Conservation (phyloP, 345 rosid species). For the Salix purpurea region DNA sequence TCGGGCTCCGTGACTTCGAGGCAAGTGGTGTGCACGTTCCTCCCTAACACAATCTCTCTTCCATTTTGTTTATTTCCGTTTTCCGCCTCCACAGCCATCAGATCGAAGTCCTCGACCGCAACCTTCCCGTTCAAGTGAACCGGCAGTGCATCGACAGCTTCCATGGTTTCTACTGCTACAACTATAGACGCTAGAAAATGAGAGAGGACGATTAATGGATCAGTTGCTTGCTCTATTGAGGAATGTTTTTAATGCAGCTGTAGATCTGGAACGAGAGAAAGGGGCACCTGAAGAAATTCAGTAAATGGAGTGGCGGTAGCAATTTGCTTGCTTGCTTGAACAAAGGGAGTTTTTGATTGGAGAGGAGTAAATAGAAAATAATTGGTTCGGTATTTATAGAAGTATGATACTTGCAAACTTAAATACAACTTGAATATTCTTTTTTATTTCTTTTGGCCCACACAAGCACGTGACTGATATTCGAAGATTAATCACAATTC, state of each 20-base stretch:
- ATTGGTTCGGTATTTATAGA: neutral
- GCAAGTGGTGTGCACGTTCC: constrained; percentile 74
- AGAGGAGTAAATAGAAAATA: neutral
- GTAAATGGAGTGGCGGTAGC: neutral
- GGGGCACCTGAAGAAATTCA: neutral
- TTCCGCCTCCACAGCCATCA: constrained; percentile 21
- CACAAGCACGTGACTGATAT: no score
- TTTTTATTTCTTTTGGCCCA: no score
- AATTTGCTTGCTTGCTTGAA: neutral
- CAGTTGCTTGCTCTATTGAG: neutral
- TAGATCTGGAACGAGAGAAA: neutral
- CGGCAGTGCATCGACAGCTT: neutral
- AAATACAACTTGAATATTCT: no score
- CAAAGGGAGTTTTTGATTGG: neutral
- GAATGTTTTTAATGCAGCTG: neutral
- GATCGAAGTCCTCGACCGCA: constrained; percentile 24
- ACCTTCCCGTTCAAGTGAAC: neutral
- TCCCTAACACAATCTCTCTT: constrained; percentile 75
- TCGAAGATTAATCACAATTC: no score
- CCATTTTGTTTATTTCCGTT: constrained; percentile 17
- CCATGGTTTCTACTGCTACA: neutral
- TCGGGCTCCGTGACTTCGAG: constrained; percentile 89
- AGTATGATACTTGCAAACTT: no score
- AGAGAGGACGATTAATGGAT: neutral
- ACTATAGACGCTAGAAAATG: neutral